Evolutionary conservation across 805 yeast species (phyloP).

Genomic region (Pichia nanzhaoensis): DNA sequence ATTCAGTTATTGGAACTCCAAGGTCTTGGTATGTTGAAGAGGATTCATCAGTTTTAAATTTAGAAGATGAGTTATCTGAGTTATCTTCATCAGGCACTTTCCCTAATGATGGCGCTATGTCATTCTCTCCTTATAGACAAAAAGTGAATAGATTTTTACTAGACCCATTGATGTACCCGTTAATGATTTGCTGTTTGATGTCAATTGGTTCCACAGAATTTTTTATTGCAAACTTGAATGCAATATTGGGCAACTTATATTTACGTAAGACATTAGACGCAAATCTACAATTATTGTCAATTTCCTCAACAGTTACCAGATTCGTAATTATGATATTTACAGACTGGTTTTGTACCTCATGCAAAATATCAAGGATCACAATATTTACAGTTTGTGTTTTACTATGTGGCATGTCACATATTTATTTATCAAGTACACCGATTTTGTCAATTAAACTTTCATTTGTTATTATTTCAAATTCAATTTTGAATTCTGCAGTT

Average conservation of each 20-base stretch:
- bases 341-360: constrained; percentile 44
- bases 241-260: constrained; percentile 24
- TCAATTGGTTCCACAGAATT: constrained; percentile 82
- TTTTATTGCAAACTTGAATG: constrained; percentile 75
- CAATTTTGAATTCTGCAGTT: constrained; percentile 57
- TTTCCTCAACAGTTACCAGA: constrained; percentile 65
- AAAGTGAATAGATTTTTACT: constrained; percentile 27
- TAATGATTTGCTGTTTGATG: constrained; percentile 56
- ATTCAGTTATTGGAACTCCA: constrained; percentile 25
- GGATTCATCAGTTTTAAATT: constrained; percentile 17
- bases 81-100: constrained; percentile 17
- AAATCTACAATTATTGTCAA: constrained; percentile 33
- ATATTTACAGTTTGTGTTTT: constrained; percentile 22
- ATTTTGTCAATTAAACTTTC: constrained; percentile 17
- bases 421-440: constrained; percentile 27
- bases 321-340: constrained; percentile 60
- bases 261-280: constrained; percentile 16
- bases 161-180: constrained; percentile 59
- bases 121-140: constrained; percentile 9
- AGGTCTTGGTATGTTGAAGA: constrained; percentile 26
- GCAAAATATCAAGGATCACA: constrained; percentile 25
- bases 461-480: constrained; percentile 22
- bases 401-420: constrained; percentile 24
- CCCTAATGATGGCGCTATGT: not conserved
- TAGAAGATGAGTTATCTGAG: constrained; percentile 26